Conservation (phyloP, 2,329 filamentous ascomycete species). For the Cladorrhinum sp. region DNA sequence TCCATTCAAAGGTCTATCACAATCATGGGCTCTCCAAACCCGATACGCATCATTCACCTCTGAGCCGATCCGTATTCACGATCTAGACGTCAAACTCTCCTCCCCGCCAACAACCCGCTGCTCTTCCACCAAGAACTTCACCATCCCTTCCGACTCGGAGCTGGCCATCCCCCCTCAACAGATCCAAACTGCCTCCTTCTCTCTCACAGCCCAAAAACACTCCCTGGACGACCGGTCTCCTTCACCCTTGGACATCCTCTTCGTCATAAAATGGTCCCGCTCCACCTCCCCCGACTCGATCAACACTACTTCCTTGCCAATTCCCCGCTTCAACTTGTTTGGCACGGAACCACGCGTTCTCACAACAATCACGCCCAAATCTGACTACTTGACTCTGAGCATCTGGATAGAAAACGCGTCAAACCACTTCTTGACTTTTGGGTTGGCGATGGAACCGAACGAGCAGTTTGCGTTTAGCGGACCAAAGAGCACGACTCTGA, state of each 20-base stretch:
- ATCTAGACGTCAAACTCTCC: constrained; percentile 46
- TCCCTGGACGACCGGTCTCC: constrained; percentile 79
- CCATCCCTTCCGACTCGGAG: constrained; percentile 33
- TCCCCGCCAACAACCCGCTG: constrained; percentile 48
- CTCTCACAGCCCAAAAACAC: constrained; percentile 69
- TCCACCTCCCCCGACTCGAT: constrained; percentile 26
- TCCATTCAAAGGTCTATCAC: constrained; percentile 60
- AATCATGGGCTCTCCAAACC: constrained; percentile 77
- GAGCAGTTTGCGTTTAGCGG: constrained; percentile 93
- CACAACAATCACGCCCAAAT: constrained; percentile 48
- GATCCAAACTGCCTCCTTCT: constrained; percentile 69
- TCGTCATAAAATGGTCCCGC: constrained; percentile 77
- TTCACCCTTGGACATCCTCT: constrained; percentile 68
- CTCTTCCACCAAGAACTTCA: constrained; percentile 35
- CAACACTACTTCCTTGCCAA: constrained; percentile 67
- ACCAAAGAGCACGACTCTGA: constrained; percentile 73
- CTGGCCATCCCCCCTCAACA: not conserved
- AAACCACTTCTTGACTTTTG: constrained; percentile 91
- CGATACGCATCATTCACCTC: constrained; percentile 73
- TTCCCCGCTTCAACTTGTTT: constrained; percentile 77
- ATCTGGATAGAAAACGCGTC: constrained; percentile 88
- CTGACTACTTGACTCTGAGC: constrained; percentile 44
- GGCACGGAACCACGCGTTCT: constrained; percentile 85
- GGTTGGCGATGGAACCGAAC: constrained; percentile 84
- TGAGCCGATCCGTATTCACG: constrained; percentile 63